Evolutionary conservation across 768 basidiomycete species (phyloP).

Genomic region (Suillus decipiens): DNA sequence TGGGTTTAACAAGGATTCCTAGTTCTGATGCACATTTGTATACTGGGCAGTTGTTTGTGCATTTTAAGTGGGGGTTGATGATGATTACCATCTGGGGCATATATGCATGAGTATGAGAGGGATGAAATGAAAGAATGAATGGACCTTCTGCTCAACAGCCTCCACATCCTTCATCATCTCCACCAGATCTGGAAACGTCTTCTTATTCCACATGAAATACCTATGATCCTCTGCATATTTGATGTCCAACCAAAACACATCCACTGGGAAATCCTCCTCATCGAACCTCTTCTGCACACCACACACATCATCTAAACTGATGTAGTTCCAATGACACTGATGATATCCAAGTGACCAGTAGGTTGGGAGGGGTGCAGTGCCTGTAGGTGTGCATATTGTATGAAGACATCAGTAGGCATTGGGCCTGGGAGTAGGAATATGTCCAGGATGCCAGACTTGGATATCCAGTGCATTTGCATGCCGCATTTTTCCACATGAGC

Average conservation of each 20-base stretch:
- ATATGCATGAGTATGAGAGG: background rate
- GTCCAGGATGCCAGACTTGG: constrained; percentile 96
- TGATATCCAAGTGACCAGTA: constrained; percentile 94
- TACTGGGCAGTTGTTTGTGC: constrained; percentile 72
- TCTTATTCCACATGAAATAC: constrained; percentile 96
- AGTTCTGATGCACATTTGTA: constrained; percentile 83
- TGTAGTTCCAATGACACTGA: constrained; percentile 98
- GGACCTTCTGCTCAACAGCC: constrained; percentile 80
- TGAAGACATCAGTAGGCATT: constrained; percentile 76
- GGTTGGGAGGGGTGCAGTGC: constrained; percentile 84
- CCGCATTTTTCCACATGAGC: constrained; percentile 49
- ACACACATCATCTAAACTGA: constrained; percentile 85
- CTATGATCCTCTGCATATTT: constrained; percentile 93
- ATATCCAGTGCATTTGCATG: constrained; percentile 94
- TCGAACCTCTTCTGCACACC: constrained; percentile 87
- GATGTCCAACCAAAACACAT: constrained; percentile 97
- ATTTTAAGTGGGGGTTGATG: constrained; percentile 95
- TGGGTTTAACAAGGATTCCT: constrained; percentile 80
- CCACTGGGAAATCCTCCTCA: constrained; percentile 91
- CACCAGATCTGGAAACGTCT: constrained; percentile 91
- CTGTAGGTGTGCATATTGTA: constrained; percentile 87
- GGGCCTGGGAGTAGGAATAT: constrained; percentile 93
- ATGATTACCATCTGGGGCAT: constrained; percentile 89
- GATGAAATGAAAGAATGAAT: background rate
- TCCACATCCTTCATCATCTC: constrained; percentile 92